Percentiles rank a stretch among this genome's conserved stretches.
phyloP scores from a whole-genome alignment of 208 protist genomes.

The Trypanosoma melophagium region DNA sequence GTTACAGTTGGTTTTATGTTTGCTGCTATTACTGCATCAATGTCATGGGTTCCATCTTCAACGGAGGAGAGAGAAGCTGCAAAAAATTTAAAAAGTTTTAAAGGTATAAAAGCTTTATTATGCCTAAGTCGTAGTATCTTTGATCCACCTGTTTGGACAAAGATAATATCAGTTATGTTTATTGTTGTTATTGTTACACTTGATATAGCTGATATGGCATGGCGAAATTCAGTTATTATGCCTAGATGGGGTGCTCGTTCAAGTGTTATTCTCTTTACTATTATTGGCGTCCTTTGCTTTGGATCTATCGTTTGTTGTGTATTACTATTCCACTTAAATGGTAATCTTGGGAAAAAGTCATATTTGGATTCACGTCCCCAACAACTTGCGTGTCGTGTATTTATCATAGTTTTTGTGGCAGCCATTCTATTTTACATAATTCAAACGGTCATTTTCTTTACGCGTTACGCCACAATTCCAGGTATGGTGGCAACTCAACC shows the following conservation, averaged over 20 bases:
- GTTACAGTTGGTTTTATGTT: conserved; percentile 77
- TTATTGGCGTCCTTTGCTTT: conserved; percentile 45
- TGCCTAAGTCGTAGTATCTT: conserved; percentile 54
- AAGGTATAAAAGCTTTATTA: conserved; percentile 17
- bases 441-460: conserved; percentile 42
- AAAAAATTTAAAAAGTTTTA: conserved; percentile 14
- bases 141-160: conserved; percentile 80
- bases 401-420: conserved; percentile 71
- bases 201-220: conserved; percentile 41
- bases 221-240: conserved; percentile 19
- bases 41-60: conserved; percentile 41
- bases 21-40: conserved; percentile 81
- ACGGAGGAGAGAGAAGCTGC: background rate
- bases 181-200: conserved; percentile 50
- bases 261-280: conserved; percentile 29
- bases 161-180: conserved; percentile 47
- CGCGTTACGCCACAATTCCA: conserved; percentile 20
- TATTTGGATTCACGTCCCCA: conserved; percentile 84
- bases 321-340: conserved; percentile 59
- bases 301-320: conserved; percentile 50
- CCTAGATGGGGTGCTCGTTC: conserved; percentile 14
- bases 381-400: conserved; percentile 80
- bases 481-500: conserved; percentile 40
- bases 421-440: conserved; percentile 51
- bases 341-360: conserved; percentile 72